Base-by-base conservation (phyloP, 2,329 filamentous ascomycete genomes). In the Sporothrix schenckii region DNA sequence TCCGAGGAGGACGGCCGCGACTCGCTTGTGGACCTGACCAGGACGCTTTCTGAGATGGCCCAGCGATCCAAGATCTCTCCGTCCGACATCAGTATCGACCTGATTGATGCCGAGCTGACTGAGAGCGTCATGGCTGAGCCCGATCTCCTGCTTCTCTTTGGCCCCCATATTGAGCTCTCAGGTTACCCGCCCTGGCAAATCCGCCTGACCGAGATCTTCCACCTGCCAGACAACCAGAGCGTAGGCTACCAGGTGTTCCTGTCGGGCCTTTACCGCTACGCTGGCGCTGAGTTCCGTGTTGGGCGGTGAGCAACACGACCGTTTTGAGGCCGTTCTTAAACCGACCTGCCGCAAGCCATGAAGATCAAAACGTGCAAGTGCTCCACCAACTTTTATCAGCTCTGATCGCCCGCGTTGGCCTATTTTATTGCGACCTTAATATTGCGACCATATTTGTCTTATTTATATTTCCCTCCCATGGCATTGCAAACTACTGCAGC, bases 181-280 rank as follows among this genome's bases (percentile, higher is more conserved):
- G 93, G 95, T 11, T 99, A 98, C 78, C 95, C 95, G 11, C 95
- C 95, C 0, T 99, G 95, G 95, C 95, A 97, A 81, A 87, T 98
- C 72, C 88, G 95, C 56, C 82, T 99, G 77, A 97, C 94, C 0
- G 95, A 99, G 83, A 97, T 99, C 71, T 97, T 94, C 79, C 88
- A 89, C 76, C 83, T 92, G 14, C 86, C 86, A 70, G 91, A 94
- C 77, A 93, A 93, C 79, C 87, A 91, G 73, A 89, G 89, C 1
- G 94, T 99, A 21, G 93, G 93, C 58, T 99, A 99, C 80, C 94
- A 97, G 78, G 91, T 97, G 41, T 99, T 98, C 79, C 83, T 98
- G 74, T 87, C 90, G 73, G 94, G 91, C 0, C 81, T 99, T 75
- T 91, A 92, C 79, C 92, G 91, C 76, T 99, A 88, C 81, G 91